Conservation (phyloP, 257 asterid genomes). For the Solanum gracilifrons region DNA sequence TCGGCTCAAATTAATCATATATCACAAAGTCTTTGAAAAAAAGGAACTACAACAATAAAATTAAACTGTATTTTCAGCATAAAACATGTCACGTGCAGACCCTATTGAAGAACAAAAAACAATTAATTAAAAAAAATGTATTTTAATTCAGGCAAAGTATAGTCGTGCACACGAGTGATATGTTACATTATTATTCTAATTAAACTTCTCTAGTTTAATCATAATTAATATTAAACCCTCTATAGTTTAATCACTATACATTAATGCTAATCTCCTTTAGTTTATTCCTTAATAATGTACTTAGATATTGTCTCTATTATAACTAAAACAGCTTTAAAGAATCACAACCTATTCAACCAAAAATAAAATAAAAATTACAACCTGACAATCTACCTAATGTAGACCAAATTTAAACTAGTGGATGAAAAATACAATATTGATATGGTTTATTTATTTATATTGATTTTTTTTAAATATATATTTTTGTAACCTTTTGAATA, state of each 20-base stretch:
- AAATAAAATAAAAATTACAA: neutral
- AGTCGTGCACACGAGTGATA: slow-evolving; percentile 49
- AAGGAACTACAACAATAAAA: neutral
- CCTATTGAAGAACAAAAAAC: neutral
- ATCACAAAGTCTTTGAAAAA: neutral
- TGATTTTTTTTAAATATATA: neutral
- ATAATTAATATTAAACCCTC: neutral
- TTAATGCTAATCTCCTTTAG: neutral
- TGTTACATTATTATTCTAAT: neutral
- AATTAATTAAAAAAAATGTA: neutral
- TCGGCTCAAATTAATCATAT: neutral
- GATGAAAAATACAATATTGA: neutral
- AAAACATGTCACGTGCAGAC: slow-evolving; percentile 23
- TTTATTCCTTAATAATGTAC: neutral
- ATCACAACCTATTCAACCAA: neutral
- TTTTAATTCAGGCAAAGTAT: slow-evolving; percentile 11
- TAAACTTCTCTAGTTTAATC: neutral
- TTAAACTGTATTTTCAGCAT: neutral
- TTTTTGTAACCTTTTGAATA: neutral
- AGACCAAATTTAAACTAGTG: neutral
- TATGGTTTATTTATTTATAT: neutral
- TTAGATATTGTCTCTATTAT: neutral
- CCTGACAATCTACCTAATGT: neutral
- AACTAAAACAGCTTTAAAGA: neutral
- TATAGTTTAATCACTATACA: neutral